Evolutionary conservation across 305 asterid genomes (phyloP).

Genomic region (Ruellia speciosa): DNA sequence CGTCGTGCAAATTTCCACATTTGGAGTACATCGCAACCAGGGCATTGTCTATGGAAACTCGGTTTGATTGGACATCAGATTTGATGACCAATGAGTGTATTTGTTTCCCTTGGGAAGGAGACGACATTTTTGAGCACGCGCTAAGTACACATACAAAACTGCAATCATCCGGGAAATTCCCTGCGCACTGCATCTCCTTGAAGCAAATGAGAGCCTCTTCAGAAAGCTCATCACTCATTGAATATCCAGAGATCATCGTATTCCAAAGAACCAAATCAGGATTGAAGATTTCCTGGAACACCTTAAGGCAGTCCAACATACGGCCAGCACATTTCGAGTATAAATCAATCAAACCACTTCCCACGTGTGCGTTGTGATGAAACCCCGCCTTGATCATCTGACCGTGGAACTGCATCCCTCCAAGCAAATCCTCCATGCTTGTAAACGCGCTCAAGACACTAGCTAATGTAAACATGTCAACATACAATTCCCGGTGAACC

Average conservation of each 20-base stretch:
- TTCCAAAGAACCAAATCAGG: constrained; percentile 74
- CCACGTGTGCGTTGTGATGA: constrained; percentile 49
- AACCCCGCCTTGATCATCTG: constrained; percentile 52
- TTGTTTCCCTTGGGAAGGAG: constrained; percentile 67
- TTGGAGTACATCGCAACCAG: constrained; percentile 69
- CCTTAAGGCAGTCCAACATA: constrained; percentile 36
- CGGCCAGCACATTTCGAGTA: constrained; percentile 47
- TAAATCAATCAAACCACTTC: constrained; percentile 63
- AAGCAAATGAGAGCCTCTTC: constrained; percentile 62
- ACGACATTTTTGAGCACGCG: constrained; percentile 52
- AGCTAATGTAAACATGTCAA: too few relatives aligned
- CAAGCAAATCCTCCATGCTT: constrained; percentile 46
- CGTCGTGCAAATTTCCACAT: constrained; percentile 58
- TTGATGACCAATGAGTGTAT: constrained; percentile 54
- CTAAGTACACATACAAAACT: constrained; percentile 61
- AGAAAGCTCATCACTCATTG: constrained; percentile 39
- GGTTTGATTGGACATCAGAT: constrained; percentile 38
- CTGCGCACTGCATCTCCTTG: constrained; percentile 50
- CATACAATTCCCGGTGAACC: too few relatives aligned
- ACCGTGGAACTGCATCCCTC: constrained; percentile 68
- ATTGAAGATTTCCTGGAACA: constrained; percentile 42
- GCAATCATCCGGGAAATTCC: constrained; percentile 62
- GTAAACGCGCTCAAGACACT: constrained; percentile 67
- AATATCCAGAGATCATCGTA: constrained; percentile 71
- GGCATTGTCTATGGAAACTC: constrained; percentile 52